phyloP scores from a whole-genome alignment of 2,329 filamentous ascomycete genomes.

The Penicillium fuscoglaucum region DNA sequence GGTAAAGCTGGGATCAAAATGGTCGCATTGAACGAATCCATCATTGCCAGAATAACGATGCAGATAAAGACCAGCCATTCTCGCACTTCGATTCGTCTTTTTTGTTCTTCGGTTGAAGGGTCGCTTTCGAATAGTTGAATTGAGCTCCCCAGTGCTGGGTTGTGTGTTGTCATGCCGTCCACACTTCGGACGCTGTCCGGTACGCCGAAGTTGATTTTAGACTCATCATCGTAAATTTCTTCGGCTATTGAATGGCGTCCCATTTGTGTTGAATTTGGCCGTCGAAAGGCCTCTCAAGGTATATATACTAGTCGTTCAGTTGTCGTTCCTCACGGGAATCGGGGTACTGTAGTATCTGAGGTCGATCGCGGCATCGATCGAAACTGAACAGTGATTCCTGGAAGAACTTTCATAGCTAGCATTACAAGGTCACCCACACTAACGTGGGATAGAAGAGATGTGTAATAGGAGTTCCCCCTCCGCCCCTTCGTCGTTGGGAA shows the following conservation, averaged over 20 bases:
- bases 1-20: conserved; percentile 50
- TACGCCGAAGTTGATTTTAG: conserved; percentile 16
- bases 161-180: conserved; percentile 8
- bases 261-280: conserved; percentile 12
- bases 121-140: conserved; percentile 24
- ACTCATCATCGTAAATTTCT: conserved; percentile 18
- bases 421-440: background rate
- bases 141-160: conserved; percentile 20
- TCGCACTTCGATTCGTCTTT: conserved; percentile 42
- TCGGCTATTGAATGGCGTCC: conserved; percentile 10
- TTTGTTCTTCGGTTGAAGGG: conserved; percentile 11
- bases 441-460: background rate
- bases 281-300: background rate
- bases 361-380: background rate
- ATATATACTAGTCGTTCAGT: background rate
- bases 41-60: conserved; percentile 48
- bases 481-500: background rate
- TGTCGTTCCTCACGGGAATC: background rate
- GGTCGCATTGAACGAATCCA: conserved; percentile 53
- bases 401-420: conserved; percentile 5
- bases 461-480: background rate
- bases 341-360: background rate
- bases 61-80: conserved; percentile 46
- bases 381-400: background rate
- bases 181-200: conserved; percentile 17